A percentile compares a stretch with the other conserved stretches of the same genome.
phyloP scores from a whole-genome alignment of 2,329 filamentous ascomycete species.

The Aspergillus hortae region DNA sequence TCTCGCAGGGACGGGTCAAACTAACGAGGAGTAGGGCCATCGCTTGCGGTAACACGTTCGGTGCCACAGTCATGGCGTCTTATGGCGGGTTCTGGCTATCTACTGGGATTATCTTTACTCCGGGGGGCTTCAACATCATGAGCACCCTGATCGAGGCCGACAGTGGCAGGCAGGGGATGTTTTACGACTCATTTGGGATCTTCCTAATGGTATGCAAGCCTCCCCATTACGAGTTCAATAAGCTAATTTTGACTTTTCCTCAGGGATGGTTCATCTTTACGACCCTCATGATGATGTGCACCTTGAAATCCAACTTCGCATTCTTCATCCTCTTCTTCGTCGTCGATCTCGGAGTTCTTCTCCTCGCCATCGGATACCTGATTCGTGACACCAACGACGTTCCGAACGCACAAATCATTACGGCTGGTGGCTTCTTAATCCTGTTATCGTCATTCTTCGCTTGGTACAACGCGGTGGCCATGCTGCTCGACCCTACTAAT shows the following conservation, averaged over 20 bases:
- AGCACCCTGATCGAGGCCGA: constrained; percentile 40
- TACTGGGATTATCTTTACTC: constrained; percentile 67
- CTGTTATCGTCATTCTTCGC: constrained; percentile 71
- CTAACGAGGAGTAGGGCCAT: constrained; percentile 60
- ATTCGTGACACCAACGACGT: constrained; percentile 42
- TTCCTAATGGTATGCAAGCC: constrained; percentile 57
- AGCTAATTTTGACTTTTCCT: neutral
- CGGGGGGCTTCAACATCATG: constrained; percentile 58
- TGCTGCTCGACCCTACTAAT: constrained; percentile 61
- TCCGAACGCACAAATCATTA: constrained; percentile 50
- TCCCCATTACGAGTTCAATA: neutral
- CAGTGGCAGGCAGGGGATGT: constrained; percentile 34
- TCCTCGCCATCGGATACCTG: constrained; percentile 62
- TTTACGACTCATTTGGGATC: constrained; percentile 61
- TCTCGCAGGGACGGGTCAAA: neutral
- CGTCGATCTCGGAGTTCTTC: constrained; percentile 68
- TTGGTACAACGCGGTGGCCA: constrained; percentile 80
- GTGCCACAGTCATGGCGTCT: constrained; percentile 70
- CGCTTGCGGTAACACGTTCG: constrained; percentile 74
- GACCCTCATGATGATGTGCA: constrained; percentile 65
- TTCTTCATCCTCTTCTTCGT: constrained; percentile 73
- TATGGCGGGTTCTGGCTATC: constrained; percentile 78
- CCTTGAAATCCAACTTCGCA: constrained; percentile 68
- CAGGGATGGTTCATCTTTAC: constrained; percentile 79
- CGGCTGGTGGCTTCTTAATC: constrained; percentile 70